A percentile compares a stretch with the other conserved stretches of the same genome.
Evolutionary conservation across 2,329 filamentous ascomycete genomes (phyloP).

Genomic region (Graphium sp.): DNA sequence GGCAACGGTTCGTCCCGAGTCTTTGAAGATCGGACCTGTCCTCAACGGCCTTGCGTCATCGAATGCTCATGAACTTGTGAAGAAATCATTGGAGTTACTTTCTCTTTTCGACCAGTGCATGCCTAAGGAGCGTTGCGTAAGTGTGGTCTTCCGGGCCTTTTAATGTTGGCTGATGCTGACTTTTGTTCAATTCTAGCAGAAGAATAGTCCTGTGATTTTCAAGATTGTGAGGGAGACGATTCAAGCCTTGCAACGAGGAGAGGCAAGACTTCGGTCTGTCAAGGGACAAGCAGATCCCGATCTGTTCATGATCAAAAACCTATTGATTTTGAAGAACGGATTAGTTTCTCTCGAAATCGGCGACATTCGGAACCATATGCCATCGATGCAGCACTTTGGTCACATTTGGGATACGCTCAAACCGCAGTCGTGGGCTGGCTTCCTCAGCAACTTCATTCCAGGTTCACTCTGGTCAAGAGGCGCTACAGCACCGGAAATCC

Average conservation of each 20-base stretch:
- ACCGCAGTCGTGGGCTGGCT: conserved; percentile 38
- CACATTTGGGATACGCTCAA: conserved; percentile 49
- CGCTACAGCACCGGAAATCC: conserved; percentile 13
- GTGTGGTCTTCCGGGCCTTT: conserved; percentile 9
- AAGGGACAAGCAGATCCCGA: conserved; percentile 53
- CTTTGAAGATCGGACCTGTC: conserved; percentile 31
- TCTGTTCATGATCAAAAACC: conserved; percentile 86
- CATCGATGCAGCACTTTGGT: conserved; percentile 40
- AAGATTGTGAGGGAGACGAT: conserved; percentile 83
- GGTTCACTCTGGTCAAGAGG: conserved; percentile 30
- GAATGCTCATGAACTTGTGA: conserved; percentile 40
- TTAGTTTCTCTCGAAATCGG: conserved; percentile 92
- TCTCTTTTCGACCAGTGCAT: conserved; percentile 47
- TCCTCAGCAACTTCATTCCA: conserved; percentile 38
- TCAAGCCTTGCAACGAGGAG: conserved; percentile 61
- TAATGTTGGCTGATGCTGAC: conserved; percentile 7
- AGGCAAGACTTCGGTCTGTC: conserved; percentile 49
- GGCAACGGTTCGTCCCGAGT: conserved; percentile 25
- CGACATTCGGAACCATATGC: conserved; percentile 34
- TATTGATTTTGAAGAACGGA: conserved; percentile 89
- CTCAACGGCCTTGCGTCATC: conserved; percentile 31
- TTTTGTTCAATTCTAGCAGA: conserved; percentile 18
- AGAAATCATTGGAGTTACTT: conserved; percentile 39
- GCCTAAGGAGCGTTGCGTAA: conserved; percentile 45
- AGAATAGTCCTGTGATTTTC: conserved; percentile 38